A percentile compares a stretch with the other conserved stretches of the same genome.
Evolutionary conservation across 805 yeast genomes (phyloP).

Genomic region (Metschnikowia reukaufii): DNA sequence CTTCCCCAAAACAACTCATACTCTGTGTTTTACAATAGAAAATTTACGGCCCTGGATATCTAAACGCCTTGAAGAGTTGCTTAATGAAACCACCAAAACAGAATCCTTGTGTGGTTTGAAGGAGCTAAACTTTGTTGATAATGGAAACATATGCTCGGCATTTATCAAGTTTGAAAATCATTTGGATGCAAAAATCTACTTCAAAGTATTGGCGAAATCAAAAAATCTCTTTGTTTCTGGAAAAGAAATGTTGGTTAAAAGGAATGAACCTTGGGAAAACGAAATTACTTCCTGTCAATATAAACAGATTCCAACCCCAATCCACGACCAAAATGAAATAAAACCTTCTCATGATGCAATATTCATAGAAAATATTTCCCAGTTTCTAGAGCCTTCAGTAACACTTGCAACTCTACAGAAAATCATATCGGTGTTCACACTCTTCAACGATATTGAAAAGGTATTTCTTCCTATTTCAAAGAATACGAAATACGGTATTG

Average conservation of each 20-base stretch:
- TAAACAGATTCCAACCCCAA: too few relatives aligned
- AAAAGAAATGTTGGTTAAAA: neutral
- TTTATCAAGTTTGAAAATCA: neutral
- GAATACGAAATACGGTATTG: constrained; percentile 40
- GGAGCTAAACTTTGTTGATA: neutral
- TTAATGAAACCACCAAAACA: neutral
- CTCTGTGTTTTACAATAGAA: too few relatives aligned
- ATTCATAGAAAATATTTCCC: constrained; percentile 46
- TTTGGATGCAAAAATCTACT: neutral
- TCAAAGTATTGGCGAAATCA: neutral
- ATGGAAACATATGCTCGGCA: neutral
- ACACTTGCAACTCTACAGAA: constrained; percentile 24
- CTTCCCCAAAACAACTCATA: neutral
- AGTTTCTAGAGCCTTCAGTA: constrained; percentile 47
- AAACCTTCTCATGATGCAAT: constrained; percentile 24
- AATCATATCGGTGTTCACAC: constrained; percentile 43
- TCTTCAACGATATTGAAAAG: constrained; percentile 49
- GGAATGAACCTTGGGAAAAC: too few relatives aligned
- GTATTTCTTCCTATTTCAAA: constrained; percentile 51
- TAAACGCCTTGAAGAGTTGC: neutral
- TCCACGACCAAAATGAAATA: too few relatives aligned
- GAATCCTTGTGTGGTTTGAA: neutral
- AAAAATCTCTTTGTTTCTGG: neutral
- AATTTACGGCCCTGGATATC: too few relatives aligned
- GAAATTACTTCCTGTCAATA: too few relatives aligned